Evolutionary conservation across 108 stramenopile species (phyloP), one percentile per base, ranked within the genome.

Genomic region (Skeletonema grethae): DNA sequence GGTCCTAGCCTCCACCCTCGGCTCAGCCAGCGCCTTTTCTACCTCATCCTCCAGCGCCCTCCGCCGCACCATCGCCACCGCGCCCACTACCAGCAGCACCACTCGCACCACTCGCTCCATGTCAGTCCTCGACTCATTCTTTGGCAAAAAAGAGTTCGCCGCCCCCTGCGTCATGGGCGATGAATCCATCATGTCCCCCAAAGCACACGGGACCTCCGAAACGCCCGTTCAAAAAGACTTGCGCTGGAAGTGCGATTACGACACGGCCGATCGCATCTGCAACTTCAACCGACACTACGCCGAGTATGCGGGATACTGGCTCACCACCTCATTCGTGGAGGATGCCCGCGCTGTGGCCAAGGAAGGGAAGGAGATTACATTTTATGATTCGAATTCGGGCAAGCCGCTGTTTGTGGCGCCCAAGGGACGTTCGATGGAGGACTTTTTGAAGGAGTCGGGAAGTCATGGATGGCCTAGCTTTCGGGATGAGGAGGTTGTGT

Each of bases 391-490:
- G 69, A 92, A 94, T 66, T 88, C 90, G 15, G 90, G 93, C 12
- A 84, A 90, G 57, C 88, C 81, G 5, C 69, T 97, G 15, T 97
- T 93, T 63, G 31, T 32, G 9, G 93, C 89, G 31, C 92, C 92
- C 7, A 29, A 32, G 10, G 86, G 83, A 29, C 76, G 95, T 30
- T 70, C 85, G 7, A 86, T 89, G 77, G 80, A 86, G 11, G 87
- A 90, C 9, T 96, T 91, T 67, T 15, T 92, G 29, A 8, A 46
- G 13, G 93, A 96, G 67, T 83, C 80, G 55, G 53, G 28, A 7
- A 48, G 29, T 20, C 95, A 96, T 69, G 95, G 95, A 29, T 96
- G 95, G 95, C 94, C 94, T 7, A 76, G 73, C 50, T 95, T 95
- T 75, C 77, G 94, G n/a, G 94, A 91, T 66, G 70, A 69, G 2